Evolutionary conservation across 805 yeast species (phyloP), one percentile per base, ranked within the genome.

Genomic region (Schwanniomyces vanrijiae): DNA sequence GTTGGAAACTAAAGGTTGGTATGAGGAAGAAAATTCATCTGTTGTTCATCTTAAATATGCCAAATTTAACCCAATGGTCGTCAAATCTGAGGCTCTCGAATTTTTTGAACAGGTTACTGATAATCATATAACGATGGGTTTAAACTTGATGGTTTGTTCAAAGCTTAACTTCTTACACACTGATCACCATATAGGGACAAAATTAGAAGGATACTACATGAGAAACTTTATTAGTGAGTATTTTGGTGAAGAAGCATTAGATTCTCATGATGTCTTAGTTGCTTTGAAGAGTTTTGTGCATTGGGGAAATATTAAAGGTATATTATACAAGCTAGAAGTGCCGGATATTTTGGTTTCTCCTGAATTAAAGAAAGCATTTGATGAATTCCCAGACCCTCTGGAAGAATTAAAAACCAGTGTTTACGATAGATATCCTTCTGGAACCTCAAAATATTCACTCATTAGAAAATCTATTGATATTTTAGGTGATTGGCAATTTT

Each of bases 161-260:
- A 78, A 77, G 51, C 66, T 79, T 49, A 77, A 78, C 55, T 80
- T 78, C 52, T 65, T 78, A 46, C 83, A 79, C 49, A 76, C 83
- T 0, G 83, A 80, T 55, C 84, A 80, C 54, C 80, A 75, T 56
- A 72, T 76, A 16, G 75, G 80, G 44, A 75, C 80, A n/a, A 69
- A 65, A 43, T 58, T 78, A 18, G 81, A 78, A 46, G 81, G 82
- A 0, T 50, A 55, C 35, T 73, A 68, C 50, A 60, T 80, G 64
- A 64, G 68, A 31, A 61, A 65, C 41, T 66, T 67, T 26, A 68
- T 78, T 38, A 52, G 52, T 18, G 63, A 66, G 35, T 65, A 69
- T 45, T 76, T 68, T 47, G 81, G 80, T 5, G 59, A 53, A 4
- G 73, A 64, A 3, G 69, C 73, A 0, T 50, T 77, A 22, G 59